Conservation (phyloP, 805 yeast genomes). For the Lipomyces starkeyi region DNA sequence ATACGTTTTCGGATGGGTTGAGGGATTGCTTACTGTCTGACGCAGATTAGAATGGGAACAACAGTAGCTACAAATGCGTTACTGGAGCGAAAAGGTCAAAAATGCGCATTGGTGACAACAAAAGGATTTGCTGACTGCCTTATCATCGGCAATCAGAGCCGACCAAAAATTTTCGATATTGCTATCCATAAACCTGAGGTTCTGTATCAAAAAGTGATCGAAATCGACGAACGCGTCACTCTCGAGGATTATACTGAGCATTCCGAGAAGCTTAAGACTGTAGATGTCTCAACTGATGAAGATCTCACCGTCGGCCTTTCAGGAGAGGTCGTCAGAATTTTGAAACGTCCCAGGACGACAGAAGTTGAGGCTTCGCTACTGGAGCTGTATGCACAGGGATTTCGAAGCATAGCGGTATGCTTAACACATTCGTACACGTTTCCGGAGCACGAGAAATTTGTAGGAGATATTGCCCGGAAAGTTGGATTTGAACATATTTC, state of each 20-base stretch:
- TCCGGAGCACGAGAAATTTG: constrained; percentile 67
- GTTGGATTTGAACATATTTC: constrained; percentile 74
- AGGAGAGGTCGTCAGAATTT: constrained; percentile 68
- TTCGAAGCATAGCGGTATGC: constrained; percentile 73
- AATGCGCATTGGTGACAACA: constrained; percentile 84
- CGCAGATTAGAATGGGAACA: constrained; percentile 85
- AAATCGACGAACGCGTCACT: constrained; percentile 89
- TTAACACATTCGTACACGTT: constrained; percentile 75
- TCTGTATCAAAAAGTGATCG: constrained; percentile 76
- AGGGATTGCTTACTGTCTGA: constrained; percentile 38
- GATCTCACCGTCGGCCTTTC: constrained; percentile 62
- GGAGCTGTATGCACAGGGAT: constrained; percentile 59
- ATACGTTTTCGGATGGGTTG: background rate
- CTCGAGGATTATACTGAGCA: constrained; percentile 81
- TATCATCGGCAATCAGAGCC: constrained; percentile 85
- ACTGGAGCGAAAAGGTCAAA: constrained; percentile 88
- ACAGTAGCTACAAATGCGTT: constrained; percentile 96
- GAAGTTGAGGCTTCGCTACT: constrained; percentile 54
- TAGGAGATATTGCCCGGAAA: constrained; percentile 64
- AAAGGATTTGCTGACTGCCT: constrained; percentile 86
- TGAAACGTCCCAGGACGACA: constrained; percentile 56
- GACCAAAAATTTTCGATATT: constrained; percentile 88
- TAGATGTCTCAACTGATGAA: constrained; percentile 40
- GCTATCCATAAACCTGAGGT: constrained; percentile 73
- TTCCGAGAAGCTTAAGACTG: constrained; percentile 49